Evolutionary conservation across 176 grass and related monocot genomes (phyloP), one percentile per base, ranked within the genome.

Genomic region (Phyllostachys edulis): DNA sequence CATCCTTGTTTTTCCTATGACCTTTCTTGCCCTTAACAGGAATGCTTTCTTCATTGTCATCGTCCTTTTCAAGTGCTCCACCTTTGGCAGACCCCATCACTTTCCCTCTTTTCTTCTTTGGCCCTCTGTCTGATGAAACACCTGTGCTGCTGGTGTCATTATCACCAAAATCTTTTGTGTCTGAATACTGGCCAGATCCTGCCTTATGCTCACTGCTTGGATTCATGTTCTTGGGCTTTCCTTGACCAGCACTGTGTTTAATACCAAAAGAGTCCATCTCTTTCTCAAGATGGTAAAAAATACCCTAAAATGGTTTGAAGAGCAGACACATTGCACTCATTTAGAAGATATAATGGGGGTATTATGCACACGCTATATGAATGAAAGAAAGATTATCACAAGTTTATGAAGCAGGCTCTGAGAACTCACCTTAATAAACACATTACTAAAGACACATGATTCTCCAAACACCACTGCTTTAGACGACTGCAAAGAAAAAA

Each of bases 41-140:
- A 81, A 98, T 65, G 63, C 63, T 89, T 84, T 98, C 91, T 65
- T 90, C 90, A 40, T 27, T 88, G 65, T 95, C 93, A 82, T 90
- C 81, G 77, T 95, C 91, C 82, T 98, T 92, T 84, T 89, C 92
- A 91, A 80, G 32, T 69, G 91, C 73, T 49, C 62, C 87, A 44
- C 67, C 69, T 80, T 95, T 98, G 50, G 77, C 74, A 82, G 94
- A 87, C 41, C 86, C 92, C 24, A 45, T 47, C 10, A 41, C 64
- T 88, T 93, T 98, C 32, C 96, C 96, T 87, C 77, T 91, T 91
- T 91, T 98, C 96, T 93, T 98, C 75, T 93, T 98, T 72, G 80
- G 56, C 61, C 89, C 89, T 85, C 89, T 93, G 80, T 93, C 96
- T 57, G 93, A 80, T 69, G 90, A 71, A 90, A 75, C 86, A 86